Conservation (phyloP, 495 filamentous ascomycete species). For the Aspergillus avenaceus region DNA sequence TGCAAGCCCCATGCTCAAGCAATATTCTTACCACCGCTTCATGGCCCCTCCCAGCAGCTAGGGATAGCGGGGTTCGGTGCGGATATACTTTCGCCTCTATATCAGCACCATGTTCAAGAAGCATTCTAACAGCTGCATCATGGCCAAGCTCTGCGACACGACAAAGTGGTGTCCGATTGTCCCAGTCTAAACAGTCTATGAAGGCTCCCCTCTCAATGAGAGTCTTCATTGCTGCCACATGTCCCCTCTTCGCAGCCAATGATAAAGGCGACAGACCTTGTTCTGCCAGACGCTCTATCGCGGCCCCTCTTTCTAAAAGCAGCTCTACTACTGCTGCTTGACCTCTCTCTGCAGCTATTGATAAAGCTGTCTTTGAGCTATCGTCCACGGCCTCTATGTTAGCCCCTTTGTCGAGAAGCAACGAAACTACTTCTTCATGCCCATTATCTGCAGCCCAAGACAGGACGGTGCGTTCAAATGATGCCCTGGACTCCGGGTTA, state of each 20-base stretch:
- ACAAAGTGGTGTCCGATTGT: neutral
- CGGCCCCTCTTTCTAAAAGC: neutral
- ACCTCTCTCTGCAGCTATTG: constrained; percentile 1
- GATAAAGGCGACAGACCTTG: neutral
- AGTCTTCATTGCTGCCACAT: neutral
- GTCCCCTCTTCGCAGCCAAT: neutral
- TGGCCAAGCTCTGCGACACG: neutral
- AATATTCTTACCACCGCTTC: neutral
- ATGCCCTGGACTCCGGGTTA: neutral
- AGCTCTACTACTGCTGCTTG: neutral
- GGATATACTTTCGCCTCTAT: neutral
- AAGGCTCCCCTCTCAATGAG: neutral
- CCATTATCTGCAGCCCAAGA: neutral
- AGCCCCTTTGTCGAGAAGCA: neutral
- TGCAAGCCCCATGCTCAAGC: neutral
- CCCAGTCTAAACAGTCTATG: neutral
- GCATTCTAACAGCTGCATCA: neutral
- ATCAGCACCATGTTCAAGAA: neutral
- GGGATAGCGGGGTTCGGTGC: no score
- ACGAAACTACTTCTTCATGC: neutral
- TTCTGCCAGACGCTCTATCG: neutral
- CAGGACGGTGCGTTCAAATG: neutral
- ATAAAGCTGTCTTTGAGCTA: neutral
- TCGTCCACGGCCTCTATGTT: neutral
- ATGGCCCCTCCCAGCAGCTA: neutral